A percentile compares a stretch with the other conserved stretches of the same genome.
These are phyloP conservation scores for Echinochloa phyllopogon DNA, from an alignment of 176 grass and related monocot species.

Conservation along the genomic window DNA sequence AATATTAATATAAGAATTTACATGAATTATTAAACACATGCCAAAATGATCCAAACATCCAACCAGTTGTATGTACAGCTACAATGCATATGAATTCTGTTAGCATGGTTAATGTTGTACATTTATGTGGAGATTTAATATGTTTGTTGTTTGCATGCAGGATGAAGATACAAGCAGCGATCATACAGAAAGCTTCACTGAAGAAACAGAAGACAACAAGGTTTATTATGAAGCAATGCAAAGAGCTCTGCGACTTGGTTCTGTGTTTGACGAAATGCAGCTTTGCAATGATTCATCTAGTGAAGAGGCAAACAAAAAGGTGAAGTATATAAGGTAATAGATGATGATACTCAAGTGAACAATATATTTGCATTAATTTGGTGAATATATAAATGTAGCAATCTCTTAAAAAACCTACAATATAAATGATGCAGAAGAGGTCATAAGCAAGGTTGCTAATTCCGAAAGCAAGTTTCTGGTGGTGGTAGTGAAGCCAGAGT, in stretches of 20 bases:
- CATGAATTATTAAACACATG: no score
- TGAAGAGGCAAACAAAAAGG: neutral
- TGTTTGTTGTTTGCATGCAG: neutral
- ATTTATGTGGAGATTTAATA: neutral
- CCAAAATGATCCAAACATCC: neutral
- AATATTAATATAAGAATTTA: neutral
- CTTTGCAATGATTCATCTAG: neutral
- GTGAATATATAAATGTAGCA: no score
- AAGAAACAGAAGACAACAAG: neutral
- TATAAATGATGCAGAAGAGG: no score
- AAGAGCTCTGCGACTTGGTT: constrained; percentile 10
- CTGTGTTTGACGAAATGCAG: constrained; percentile 5
- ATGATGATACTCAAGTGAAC: neutral
- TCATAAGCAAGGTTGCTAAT: no score
- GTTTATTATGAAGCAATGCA: constrained; percentile 18
- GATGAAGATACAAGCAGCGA: no score
- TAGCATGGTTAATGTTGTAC: neutral
- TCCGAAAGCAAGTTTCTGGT: no score
- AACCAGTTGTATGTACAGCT: neutral
- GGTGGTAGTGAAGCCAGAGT: neutral
- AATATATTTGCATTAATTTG: no score
- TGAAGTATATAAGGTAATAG: neutral
- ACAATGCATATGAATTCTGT: neutral
- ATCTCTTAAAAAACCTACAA: no score
- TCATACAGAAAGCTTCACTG: neutral